A percentile compares a stretch with the other conserved stretches of the same genome.
Evolutionary conservation across 1,284 basidiomycete species (phyloP).

Genomic region (Austroboletus novae-zelandiae): DNA sequence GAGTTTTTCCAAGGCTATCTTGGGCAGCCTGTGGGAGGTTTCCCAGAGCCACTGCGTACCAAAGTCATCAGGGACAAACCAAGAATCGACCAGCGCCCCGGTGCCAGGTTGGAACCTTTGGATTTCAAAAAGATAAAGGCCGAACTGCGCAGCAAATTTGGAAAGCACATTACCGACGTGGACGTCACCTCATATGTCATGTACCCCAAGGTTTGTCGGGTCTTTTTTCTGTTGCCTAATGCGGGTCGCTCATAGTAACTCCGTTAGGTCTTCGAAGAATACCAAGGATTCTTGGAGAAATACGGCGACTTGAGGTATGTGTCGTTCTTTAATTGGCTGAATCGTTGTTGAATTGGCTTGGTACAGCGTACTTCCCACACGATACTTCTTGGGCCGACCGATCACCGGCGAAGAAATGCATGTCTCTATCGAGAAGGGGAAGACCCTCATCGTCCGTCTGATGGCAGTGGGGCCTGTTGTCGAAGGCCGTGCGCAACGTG

Average conservation of each 20-base stretch:
- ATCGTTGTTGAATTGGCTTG: slow-evolving; percentile 13
- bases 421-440: slow-evolving; percentile 95
- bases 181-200: slow-evolving; percentile 97
- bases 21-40: slow-evolving; percentile 95
- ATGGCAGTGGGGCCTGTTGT: slow-evolving; percentile 95
- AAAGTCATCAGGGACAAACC: slow-evolving; percentile 93
- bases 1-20: slow-evolving; percentile 99
- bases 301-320: slow-evolving; percentile 90
- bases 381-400: slow-evolving; percentile 95
- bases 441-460: slow-evolving; percentile 94
- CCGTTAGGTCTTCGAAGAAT: slow-evolving; percentile 92
- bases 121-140: slow-evolving; percentile 97
- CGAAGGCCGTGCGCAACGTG: slow-evolving; percentile 87
- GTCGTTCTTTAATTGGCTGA: slow-evolving; percentile 8
- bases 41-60: slow-evolving; percentile 94
- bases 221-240: slow-evolving; percentile 3
- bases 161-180: slow-evolving; percentile 87
- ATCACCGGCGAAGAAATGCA: slow-evolving; percentile 94
- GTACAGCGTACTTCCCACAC: slow-evolving; percentile 85
- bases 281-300: slow-evolving; percentile 90
- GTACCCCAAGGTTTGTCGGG: slow-evolving; percentile 78
- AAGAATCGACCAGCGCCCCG: slow-evolving; percentile 92
- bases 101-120: slow-evolving; percentile 81
- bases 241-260: slow-evolving; percentile 14
- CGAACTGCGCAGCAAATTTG: slow-evolving; percentile 91